These are phyloP conservation scores for Fusarium lyarnte DNA, from an alignment of 2,329 filamentous ascomycete species.

Conservation along the genomic window DNA sequence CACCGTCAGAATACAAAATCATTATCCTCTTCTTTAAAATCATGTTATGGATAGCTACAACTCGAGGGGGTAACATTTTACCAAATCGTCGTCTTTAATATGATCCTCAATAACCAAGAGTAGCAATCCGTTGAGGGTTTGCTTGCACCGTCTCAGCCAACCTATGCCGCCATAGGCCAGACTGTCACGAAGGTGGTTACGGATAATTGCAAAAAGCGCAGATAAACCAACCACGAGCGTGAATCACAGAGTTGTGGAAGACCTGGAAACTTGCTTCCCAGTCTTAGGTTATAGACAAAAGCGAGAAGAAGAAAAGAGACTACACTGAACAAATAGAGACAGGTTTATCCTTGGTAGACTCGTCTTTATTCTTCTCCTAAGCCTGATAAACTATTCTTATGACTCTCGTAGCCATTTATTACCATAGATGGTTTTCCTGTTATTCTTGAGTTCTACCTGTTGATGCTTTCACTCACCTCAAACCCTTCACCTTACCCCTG, in stretches of 20 bases:
- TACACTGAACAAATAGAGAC: not conserved
- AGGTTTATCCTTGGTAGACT: not conserved
- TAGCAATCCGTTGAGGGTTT: not conserved
- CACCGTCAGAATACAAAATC: too few species aligned
- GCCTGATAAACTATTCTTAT: fast-evolving
- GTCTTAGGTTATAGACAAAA: not conserved
- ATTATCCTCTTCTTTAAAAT: not conserved
- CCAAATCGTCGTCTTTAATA: too few species aligned
- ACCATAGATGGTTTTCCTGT: not conserved
- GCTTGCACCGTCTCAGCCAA: not conserved
- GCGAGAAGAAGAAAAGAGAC: not conserved
- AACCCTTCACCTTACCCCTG: not conserved
- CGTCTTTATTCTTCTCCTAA: not conserved
- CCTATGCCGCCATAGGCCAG: too few species aligned
- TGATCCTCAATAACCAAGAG: fast-evolving
- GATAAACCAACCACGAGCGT: not conserved
- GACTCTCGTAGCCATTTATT: not conserved
- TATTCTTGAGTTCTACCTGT: not conserved
- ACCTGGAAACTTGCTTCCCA: not conserved
- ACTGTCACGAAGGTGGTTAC: fast-evolving
- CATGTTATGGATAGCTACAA: fast-evolving
- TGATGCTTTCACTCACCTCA: not conserved
- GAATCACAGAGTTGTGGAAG: too few species aligned
- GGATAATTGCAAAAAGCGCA: not conserved
- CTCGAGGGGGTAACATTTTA: fast-evolving